These are phyloP conservation scores for Stagonosporopsis cucurbitacearum DNA, from an alignment of 2,329 filamentous ascomycete species.

Conservation along the genomic window DNA sequence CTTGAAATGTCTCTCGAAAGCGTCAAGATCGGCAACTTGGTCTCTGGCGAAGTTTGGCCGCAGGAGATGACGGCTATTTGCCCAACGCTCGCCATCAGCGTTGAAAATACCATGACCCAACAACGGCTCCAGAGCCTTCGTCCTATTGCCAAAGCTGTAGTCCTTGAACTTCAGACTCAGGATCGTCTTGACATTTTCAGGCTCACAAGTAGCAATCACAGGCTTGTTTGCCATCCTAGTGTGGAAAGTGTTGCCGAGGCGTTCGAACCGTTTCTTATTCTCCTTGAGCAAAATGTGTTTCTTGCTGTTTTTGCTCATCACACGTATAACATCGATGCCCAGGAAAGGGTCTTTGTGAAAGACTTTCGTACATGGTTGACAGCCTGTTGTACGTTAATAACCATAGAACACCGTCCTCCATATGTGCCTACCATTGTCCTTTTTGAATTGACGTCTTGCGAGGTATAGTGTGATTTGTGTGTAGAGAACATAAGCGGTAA, in stretches of 20 bases:
- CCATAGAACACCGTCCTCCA: not conserved
- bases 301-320: conserved; percentile 49
- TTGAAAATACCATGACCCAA: conserved; percentile 57
- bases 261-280: conserved; percentile 33
- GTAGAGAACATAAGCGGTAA: conserved; percentile 46
- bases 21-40: conserved; percentile 61
- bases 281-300: conserved; percentile 29
- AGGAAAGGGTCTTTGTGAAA: conserved; percentile 63
- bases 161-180: conserved; percentile 56
- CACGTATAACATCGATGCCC: conserved; percentile 58
- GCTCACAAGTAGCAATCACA: conserved; percentile 53
- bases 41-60: conserved; percentile 61
- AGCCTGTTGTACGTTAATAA: conserved; percentile 37
- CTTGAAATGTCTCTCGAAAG: conserved; percentile 66
- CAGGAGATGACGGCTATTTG: conserved; percentile 55
- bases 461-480: conserved; percentile 44
- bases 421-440: conserved; percentile 43
- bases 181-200: conserved; percentile 57
- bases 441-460: conserved; percentile 47
- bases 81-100: conserved; percentile 52
- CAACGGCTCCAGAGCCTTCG: conserved; percentile 48
- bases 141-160: conserved; percentile 50
- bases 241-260: conserved; percentile 52
- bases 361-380: conserved; percentile 53
- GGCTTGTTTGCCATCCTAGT: conserved; percentile 39